phyloP scores from a whole-genome alignment of 257 asterid genomes.

The Scutellaria barbata region DNA sequence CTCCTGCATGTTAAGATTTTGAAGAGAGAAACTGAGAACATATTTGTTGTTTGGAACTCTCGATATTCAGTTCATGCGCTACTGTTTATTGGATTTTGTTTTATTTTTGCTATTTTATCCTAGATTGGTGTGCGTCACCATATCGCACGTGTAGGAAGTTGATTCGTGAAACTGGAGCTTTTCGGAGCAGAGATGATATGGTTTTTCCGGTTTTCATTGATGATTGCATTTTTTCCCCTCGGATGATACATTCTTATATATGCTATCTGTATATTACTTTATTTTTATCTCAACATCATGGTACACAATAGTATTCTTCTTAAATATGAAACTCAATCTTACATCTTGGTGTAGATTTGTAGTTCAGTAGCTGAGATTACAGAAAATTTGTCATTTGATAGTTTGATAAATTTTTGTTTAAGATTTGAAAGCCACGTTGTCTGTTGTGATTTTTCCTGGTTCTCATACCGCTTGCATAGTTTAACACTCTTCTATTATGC shows the following conservation, averaged over 20 bases:
- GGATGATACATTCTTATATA: conserved; percentile 5
- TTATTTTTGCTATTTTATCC: background rate
- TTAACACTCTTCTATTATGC: conserved; percentile 4
- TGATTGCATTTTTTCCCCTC: background rate
- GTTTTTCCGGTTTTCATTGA: conserved; percentile 7
- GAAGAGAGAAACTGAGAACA: conserved; percentile 21
- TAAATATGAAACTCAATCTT: conserved; percentile 10
- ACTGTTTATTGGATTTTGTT: conserved; percentile 7
- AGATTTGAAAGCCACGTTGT: background rate
- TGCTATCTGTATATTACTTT: conserved; percentile 24
- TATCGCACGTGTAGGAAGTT: conserved; percentile 16
- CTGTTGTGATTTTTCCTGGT: conserved; percentile 9
- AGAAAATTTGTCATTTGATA: conserved; percentile 2
- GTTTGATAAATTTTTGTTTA: conserved; percentile 20
- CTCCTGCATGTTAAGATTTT: conserved; percentile 31
- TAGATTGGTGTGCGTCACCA: conserved; percentile 17
- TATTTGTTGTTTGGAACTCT: conserved; percentile 9
- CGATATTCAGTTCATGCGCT: conserved; percentile 11
- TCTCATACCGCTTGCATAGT: background rate
- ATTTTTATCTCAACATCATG: background rate
- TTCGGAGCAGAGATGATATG: conserved; percentile 7
- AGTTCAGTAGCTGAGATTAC: conserved; percentile 22
- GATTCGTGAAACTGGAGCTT: conserved; percentile 5
- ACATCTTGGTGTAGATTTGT: background rate
- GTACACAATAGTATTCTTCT: conserved; percentile 14